Conservation (phyloP, 140 eudicot genomes). For the Stevia rebaudiana region DNA sequence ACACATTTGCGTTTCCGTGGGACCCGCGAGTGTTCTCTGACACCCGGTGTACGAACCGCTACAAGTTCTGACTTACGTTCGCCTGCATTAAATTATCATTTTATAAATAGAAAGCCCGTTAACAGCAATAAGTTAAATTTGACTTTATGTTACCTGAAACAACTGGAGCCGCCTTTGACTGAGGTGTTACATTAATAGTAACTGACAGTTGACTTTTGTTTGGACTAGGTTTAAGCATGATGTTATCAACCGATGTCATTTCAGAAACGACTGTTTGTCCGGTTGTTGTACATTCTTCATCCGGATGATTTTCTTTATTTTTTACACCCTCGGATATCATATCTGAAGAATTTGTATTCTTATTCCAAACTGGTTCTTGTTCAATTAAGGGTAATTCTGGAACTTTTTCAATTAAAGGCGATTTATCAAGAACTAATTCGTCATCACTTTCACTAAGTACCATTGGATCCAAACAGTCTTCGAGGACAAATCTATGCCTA, state of each 20-base stretch:
- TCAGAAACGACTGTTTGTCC: constrained; percentile 24
- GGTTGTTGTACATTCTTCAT: constrained; percentile 23
- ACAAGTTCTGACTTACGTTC: constrained; percentile 27
- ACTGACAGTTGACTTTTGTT: constrained; percentile 30
- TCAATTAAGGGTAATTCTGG: constrained; percentile 20
- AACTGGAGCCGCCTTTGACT: constrained; percentile 41
- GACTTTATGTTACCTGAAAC: constrained; percentile 25
- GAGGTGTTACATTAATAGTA: constrained; percentile 40
- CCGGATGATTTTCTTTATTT: constrained; percentile 17
- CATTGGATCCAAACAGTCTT: constrained; percentile 53
- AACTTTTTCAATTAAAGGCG: constrained; percentile 18
- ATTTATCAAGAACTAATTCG: constrained; percentile 15
- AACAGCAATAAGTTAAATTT: background rate
- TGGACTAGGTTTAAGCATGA: constrained; percentile 26
- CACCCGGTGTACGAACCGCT: constrained; percentile 66
- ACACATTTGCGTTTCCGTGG: constrained; percentile 43
- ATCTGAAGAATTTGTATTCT: background rate
- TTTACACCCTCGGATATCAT: constrained; percentile 18
- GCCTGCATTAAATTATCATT: constrained; percentile 36
- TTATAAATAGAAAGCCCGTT: background rate
- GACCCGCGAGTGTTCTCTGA: constrained; percentile 37
- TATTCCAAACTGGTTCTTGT: constrained; percentile 21
- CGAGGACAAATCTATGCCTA: constrained; percentile 32
- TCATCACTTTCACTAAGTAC: constrained; percentile 43
- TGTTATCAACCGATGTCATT: constrained; percentile 23